Base-by-base conservation (phyloP, 257 asterid genomes). In the Linderniella brevidens region DNA sequence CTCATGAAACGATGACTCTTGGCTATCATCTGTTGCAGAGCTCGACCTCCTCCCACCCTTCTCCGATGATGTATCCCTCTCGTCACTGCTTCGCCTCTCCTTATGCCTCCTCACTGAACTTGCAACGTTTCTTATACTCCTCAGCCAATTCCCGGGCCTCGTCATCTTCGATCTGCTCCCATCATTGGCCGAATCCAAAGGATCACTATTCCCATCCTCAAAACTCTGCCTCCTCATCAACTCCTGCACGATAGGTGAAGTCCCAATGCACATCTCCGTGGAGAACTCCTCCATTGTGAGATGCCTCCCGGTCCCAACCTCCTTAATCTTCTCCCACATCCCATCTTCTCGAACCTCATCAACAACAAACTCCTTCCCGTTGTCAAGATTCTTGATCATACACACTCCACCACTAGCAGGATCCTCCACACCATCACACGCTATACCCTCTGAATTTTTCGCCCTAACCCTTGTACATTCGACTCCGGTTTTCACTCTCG, bases 1-100 rank as follows among this genome's bases (percentile, higher is more conserved):
- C 41, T 93, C 98, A 11, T 69, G 93, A 74, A 77, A 85, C 37
- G 85, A 68, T 41, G 59, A 82, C 18, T 90, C 96, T 58, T 85
- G 98, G 60, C 96, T 90, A 68, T 85, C 96, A 71, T 90, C 98
- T 0, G 98, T 90, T 36, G 98, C 98, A 12, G 98, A 90, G 58
- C 98, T 90, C 3, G 93, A 90, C 55, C 96, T 81, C 70, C 96
- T 85, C 52, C 94, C 96, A 54, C 96, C 93, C 65, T 71, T 88
- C 65, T 88, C 98, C 37, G 98, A 88, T 8, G 96, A 78, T 0
- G 98, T 85, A 63, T 90, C 98, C 77, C 77, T 85, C 57, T 85
- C 98, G 50, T 85, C 96, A 64, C 94, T 81, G 49, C 96, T 81
- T 32, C 94, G 73, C 44, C 81, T 73, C 63, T 85, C 94, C 75